A percentile compares a stretch with the other conserved stretches of the same genome.
These are phyloP conservation scores for Scutellaria baicalensis DNA, from an alignment of 257 asterid genomes.

Conservation along the genomic window DNA sequence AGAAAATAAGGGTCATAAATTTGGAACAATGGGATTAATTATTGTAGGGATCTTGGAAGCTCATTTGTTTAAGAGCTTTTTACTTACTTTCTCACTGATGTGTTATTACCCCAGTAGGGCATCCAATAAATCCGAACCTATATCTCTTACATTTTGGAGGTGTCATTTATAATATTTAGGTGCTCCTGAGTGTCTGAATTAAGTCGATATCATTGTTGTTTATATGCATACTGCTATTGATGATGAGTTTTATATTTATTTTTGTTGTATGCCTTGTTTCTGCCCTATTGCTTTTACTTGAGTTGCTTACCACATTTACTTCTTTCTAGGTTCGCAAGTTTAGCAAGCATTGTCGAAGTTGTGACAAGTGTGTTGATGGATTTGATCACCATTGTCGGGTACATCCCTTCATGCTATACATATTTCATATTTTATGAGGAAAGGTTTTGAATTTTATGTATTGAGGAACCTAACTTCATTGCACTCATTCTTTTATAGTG, in stretches of 20 bases:
- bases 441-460: background rate
- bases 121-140: background rate
- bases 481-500: slow-evolving; percentile 46
- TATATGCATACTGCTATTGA: background rate
- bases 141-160: background rate
- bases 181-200: background rate
- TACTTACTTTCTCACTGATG: background rate
- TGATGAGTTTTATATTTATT: slow-evolving; percentile 4
- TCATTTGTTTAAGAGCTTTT: background rate
- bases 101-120: background rate
- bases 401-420: slow-evolving; percentile 17
- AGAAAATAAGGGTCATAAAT: background rate
- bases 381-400: slow-evolving; percentile 99
- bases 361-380: slow-evolving; percentile 99
- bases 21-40: background rate
- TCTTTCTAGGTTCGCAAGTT: slow-evolving; percentile 73
- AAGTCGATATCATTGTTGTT: background rate
- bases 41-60: background rate
- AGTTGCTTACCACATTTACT: slow-evolving; percentile 10
- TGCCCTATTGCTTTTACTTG: slow-evolving; percentile 5
- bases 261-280: background rate
- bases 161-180: background rate
- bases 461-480: slow-evolving; percentile 26
- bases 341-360: slow-evolving; percentile 99
- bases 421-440: slow-evolving; percentile 1